Base-by-base conservation (phyloP, 208 protist species). In the Kentomonas sorsogonicus region DNA sequence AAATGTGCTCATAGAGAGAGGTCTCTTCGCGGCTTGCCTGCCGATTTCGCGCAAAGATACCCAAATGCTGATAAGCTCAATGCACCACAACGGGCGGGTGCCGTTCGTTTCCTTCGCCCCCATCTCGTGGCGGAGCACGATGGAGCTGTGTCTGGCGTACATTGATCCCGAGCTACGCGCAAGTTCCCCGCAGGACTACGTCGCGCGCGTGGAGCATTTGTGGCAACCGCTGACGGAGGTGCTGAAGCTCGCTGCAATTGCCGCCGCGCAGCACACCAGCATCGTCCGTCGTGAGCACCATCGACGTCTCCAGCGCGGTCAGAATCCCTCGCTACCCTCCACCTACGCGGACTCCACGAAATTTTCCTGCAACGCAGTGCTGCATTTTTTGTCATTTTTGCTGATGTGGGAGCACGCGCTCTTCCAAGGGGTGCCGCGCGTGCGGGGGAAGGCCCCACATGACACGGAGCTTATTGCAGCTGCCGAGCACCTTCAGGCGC, bases 351-450 rank as follows among this genome's bases (percentile, higher is more conserved):
- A n/a, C n/a, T n/a, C n/a, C n/a, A n/a, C n/a, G 6, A 38, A 52
- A n/a, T 91, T 87, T 58, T 72, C 70, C 7, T 54, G 64, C 10
- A 91, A 84, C 38, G 69, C 58, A 18, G 36, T 70, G 1, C 22
- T 85, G n/a, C 88, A 94, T 38, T 65, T 84, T 22, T 39, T 89
- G 9, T 88, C 60, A 10, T 72, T 74, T 23, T 22, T 91, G 13
- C 66, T 94, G 11, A 83, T 88, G 41, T 59, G 82, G 20, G 83
- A 94, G 58, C 72, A 89, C 56, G 44, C 82, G 5, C 26, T 90
- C 2, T 90, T 73, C 47, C 79, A 88, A 16, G 66, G 52, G 1
- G 66, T 62, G 0, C 83, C 75, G 69, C 60, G n/a, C n/a, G n/a
- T n/a, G n/a, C n/a, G n/a, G n/a, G n/a, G n/a, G n/a, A n/a, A n/a